These are phyloP conservation scores for Fusarium sp. DNA, from an alignment of 2,329 filamentous ascomycete genomes.

Conservation along the genomic window DNA sequence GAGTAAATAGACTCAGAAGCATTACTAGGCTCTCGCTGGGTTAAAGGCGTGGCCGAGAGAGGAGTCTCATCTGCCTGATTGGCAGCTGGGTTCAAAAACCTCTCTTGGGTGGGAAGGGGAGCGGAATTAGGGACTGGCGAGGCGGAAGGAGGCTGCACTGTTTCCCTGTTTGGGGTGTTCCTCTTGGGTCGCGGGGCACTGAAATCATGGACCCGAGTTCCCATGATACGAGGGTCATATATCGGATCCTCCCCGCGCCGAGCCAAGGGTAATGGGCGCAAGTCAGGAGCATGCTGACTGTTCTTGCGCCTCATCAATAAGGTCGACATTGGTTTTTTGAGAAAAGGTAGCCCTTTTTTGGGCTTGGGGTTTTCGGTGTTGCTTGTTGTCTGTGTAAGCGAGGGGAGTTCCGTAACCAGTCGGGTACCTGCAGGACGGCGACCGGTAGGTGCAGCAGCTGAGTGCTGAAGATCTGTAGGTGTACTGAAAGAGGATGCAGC, in stretches of 20 bases:
- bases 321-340: conserved; percentile 69
- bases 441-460: conserved; percentile 44
- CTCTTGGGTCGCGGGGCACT: conserved; percentile 66
- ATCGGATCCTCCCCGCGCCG: conserved; percentile 55
- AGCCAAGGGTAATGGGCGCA: conserved; percentile 53
- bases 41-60: conserved; percentile 23
- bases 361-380: conserved; percentile 55
- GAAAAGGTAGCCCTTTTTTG: conserved; percentile 65
- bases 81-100: conserved; percentile 1
- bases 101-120: conserved; percentile 30
- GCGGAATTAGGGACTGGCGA: conserved; percentile 26
- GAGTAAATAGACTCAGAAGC: conserved; percentile 47
- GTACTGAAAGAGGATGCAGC: conserved; percentile 55
- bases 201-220: conserved; percentile 72
- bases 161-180: conserved; percentile 25
- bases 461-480: conserved; percentile 59
- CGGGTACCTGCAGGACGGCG: conserved; percentile 57
- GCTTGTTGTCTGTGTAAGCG: conserved; percentile 43
- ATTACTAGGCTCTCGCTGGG: conserved; percentile 44
- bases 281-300: conserved; percentile 59
- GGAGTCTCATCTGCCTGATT: conserved; percentile 12
- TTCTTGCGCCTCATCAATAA: conserved; percentile 66
- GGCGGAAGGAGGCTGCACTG: conserved; percentile 9
- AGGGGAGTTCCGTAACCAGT: conserved; percentile 51
- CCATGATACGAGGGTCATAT: conserved; percentile 72